Conservation (phyloP, 2,329 filamentous ascomycete genomes). For the Orbilia quercus region DNA sequence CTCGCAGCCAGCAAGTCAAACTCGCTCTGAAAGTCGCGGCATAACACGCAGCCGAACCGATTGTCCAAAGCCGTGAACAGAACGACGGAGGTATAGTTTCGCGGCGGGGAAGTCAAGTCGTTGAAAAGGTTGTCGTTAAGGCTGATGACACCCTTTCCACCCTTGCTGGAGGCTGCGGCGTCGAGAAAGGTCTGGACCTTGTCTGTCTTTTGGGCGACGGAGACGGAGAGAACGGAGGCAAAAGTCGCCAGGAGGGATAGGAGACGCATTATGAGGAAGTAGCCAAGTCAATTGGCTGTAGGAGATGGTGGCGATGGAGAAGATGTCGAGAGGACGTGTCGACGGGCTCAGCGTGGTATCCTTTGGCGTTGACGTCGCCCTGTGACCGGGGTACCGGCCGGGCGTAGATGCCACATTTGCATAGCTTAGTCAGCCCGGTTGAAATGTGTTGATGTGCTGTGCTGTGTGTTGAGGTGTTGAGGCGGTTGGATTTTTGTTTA, state of each 20-base stretch:
- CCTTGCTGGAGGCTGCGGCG: slow-evolving; percentile 50
- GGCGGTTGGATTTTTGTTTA: slow-evolving; percentile 55
- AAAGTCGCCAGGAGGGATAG: slow-evolving; percentile 40
- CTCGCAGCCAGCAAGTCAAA: slow-evolving; percentile 87
- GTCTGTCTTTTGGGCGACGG: slow-evolving; percentile 46
- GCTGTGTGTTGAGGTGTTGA: slow-evolving; percentile 19
- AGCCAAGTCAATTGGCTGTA: slow-evolving; percentile 54
- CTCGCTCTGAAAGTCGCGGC: slow-evolving; percentile 90
- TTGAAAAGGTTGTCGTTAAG: slow-evolving; percentile 81
- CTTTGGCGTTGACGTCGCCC: slow-evolving; percentile 26
- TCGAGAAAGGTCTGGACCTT: slow-evolving; percentile 57
- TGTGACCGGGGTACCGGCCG: slow-evolving; percentile 27
- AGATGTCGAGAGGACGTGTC: slow-evolving; percentile 47
- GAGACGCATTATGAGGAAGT: slow-evolving; percentile 44
- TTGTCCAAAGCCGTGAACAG: slow-evolving; percentile 87
- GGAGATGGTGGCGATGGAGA: slow-evolving; percentile 18
- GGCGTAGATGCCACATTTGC: slow-evolving; percentile 54
- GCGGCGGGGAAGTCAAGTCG: slow-evolving; percentile 78
- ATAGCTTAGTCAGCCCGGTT: slow-evolving; percentile 38
- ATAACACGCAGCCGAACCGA: slow-evolving; percentile 85
- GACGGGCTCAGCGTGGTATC: slow-evolving; percentile 7
- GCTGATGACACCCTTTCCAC: slow-evolving; percentile 63
- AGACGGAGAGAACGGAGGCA: slow-evolving; percentile 46
- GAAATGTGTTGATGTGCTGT: slow-evolving; percentile 10
- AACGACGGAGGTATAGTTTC: slow-evolving; percentile 84